phyloP scores from a whole-genome alignment of 2,329 filamentous ascomycete genomes.

The Colletotrichum filicis region DNA sequence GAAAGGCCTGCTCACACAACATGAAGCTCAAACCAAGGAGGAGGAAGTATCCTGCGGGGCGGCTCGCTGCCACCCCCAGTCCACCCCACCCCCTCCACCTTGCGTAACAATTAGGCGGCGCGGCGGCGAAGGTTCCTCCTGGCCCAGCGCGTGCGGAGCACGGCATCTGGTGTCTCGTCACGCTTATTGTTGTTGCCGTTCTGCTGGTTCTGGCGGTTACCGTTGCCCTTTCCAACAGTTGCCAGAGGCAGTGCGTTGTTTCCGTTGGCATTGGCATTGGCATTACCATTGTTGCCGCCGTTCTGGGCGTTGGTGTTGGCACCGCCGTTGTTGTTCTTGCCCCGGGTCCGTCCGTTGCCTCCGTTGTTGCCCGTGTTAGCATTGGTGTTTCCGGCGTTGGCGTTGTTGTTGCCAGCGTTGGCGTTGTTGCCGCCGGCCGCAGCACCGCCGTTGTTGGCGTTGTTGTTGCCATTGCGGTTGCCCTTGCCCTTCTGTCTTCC shows the following conservation, averaged over 20 bases:
- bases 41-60: neutral
- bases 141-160: neutral
- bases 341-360: neutral
- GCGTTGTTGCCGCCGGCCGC: too few species aligned
- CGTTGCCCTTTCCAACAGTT: neutral
- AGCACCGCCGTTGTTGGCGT: neutral
- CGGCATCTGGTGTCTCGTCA: neutral
- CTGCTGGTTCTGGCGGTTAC: conserved; percentile 13
- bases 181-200: conserved; percentile 24
- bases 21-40: neutral
- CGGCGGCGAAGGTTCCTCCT: conserved; percentile 8
- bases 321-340: neutral
- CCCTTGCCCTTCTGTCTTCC: too few species aligned
- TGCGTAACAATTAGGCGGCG: neutral
- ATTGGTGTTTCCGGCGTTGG: neutral
- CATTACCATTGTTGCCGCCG: neutral
- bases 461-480: conserved; percentile 4
- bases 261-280: neutral
- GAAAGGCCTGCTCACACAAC: neutral
- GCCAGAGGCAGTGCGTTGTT: neutral
- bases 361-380: neutral
- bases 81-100: neutral
- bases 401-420: neutral
- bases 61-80: neutral
- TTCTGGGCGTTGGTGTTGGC: neutral